phyloP scores from a whole-genome alignment of 306 rosid species.

The Vigna mungo region DNA sequence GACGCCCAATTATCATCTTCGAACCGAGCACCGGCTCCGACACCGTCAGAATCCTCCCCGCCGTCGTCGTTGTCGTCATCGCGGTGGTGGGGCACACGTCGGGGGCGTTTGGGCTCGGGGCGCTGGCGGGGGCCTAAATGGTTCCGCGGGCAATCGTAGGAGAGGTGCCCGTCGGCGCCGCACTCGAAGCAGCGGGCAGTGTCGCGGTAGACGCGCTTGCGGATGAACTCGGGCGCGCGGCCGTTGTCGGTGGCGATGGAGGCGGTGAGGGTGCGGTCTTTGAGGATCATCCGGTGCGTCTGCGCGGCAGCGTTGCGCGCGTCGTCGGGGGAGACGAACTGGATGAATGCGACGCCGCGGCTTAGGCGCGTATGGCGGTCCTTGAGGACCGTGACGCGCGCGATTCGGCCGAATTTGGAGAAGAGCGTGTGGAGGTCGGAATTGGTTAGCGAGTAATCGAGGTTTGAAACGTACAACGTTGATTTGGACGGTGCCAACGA shows the following conservation, averaged over 20 bases:
- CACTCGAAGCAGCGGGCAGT: constrained; percentile 87
- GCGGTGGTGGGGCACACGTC: constrained; percentile 40
- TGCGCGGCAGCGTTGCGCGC: constrained; percentile 57
- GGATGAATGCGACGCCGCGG: constrained; percentile 89
- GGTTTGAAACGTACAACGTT: constrained; percentile 79
- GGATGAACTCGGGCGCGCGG: constrained; percentile 81
- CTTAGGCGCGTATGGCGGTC: constrained; percentile 83
- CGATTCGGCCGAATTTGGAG: constrained; percentile 81
- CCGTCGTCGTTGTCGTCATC: constrained; percentile 16
- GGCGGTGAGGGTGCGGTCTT: constrained; percentile 71
- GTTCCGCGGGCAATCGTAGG: constrained; percentile 83
- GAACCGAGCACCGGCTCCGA: constrained; percentile 54
- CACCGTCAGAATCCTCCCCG: background rate
- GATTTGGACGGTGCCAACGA: constrained; percentile 85
- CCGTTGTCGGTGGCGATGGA: constrained; percentile 92
- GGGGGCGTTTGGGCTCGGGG: constrained; percentile 55
- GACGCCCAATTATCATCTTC: constrained; percentile 93
- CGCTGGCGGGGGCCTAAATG: constrained; percentile 72
- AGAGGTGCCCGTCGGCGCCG: constrained; percentile 76
- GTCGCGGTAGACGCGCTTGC: constrained; percentile 73
- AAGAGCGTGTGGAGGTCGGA: constrained; percentile 93
- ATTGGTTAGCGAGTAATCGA: constrained; percentile 85
- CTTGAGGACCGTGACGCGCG: constrained; percentile 89
- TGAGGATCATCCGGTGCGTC: constrained; percentile 74
- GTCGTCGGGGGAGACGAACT: constrained; percentile 76